Evolutionary conservation across 2,329 filamentous ascomycete genomes (phyloP).

Genomic region (Calonectria pteridis): DNA sequence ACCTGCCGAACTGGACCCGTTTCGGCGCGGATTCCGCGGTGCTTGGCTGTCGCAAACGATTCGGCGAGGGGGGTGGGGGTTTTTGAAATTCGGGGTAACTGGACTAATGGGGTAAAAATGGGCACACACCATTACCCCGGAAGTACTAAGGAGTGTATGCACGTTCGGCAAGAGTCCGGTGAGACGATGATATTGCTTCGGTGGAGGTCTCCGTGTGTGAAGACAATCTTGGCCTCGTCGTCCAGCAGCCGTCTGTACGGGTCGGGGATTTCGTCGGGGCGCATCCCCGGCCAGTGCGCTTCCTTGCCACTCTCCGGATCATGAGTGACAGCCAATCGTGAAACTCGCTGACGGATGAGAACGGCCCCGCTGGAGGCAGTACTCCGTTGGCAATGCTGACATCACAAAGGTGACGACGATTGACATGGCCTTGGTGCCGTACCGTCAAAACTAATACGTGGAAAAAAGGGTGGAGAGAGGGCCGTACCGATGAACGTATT

Average conservation of each 20-base stretch:
- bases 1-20: background rate
- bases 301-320: background rate
- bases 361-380: background rate
- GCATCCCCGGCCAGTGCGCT: background rate
- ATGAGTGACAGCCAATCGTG: background rate
- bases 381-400: background rate
- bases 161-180: background rate
- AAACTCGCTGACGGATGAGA: background rate
- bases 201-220: slow-evolving; percentile 33
- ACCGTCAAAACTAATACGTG: background rate
- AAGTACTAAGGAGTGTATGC: background rate
- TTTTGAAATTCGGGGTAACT: background rate
- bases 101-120: background rate
- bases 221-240: slow-evolving; percentile 13
- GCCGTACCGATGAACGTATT: background rate
- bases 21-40: background rate
- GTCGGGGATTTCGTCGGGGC: slow-evolving; percentile 11
- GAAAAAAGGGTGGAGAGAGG: background rate
- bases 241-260: slow-evolving; percentile 5
- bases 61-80: too few relatives aligned
- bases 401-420: background rate
- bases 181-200: slow-evolving; percentile 32
- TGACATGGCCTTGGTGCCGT: background rate
- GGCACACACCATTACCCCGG: background rate
- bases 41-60: background rate